These are phyloP conservation scores for Botrytis fabae DNA, from an alignment of 2,329 filamentous ascomycete genomes.

Conservation along the genomic window DNA sequence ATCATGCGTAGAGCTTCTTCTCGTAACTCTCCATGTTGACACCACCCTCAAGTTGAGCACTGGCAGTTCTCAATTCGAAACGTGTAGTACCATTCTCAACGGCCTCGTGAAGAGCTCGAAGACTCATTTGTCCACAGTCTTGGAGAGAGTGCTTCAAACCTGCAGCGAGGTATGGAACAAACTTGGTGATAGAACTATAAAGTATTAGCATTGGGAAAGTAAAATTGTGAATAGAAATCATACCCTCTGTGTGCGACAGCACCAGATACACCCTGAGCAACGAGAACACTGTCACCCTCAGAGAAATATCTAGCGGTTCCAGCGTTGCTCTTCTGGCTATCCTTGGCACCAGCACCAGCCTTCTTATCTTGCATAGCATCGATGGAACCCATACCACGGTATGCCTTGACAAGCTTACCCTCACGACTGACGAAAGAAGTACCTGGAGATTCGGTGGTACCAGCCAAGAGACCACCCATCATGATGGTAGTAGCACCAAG, in stretches of 20 bases:
- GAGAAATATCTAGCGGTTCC: conserved; percentile 98
- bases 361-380: conserved; percentile 99
- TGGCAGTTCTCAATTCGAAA: conserved; percentile 92
- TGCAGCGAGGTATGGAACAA: conserved; percentile 91
- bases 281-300: conserved; percentile 89
- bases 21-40: conserved; percentile 99
- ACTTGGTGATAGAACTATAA: conserved; percentile 75
- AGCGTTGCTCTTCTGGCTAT: conserved; percentile 81
- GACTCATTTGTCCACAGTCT: conserved; percentile 84
- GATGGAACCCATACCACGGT: conserved; percentile 98
- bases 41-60: conserved; percentile 93
- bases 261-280: conserved; percentile 94
- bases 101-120: conserved; percentile 72
- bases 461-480: conserved; percentile 98
- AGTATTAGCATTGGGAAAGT: conserved; percentile 12
- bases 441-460: conserved; percentile 95
- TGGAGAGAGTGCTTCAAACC: conserved; percentile 97
- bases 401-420: conserved; percentile 98
- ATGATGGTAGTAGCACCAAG: conserved; percentile 94
- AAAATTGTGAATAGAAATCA: conserved; percentile 6
- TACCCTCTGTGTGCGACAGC: conserved; percentile 74
- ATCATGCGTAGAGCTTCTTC: conserved; percentile 96
- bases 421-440: conserved; percentile 95
- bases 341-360: conserved; percentile 75
- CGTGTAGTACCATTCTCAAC: conserved; percentile 75